These are phyloP conservation scores for Scortechinia acanthostroma DNA, from an alignment of 2,329 filamentous ascomycete genomes.

Conservation along the genomic window DNA sequence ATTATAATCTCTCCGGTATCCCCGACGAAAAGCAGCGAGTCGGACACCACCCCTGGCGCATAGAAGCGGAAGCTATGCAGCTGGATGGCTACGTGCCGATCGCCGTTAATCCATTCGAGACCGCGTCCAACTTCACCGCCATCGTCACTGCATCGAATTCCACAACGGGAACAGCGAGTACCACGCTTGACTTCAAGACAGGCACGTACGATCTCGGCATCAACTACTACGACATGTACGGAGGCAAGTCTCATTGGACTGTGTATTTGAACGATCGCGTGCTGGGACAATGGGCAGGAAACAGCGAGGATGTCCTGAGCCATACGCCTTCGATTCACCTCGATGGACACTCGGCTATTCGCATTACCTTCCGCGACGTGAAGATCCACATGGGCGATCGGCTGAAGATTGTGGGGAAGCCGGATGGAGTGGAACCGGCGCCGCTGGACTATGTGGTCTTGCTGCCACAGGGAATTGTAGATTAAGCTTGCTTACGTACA, in stretches of 20 bases:
- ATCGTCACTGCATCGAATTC: slow-evolving; percentile 46
- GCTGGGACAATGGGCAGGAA: slow-evolving; percentile 50
- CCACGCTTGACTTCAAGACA: slow-evolving; percentile 33
- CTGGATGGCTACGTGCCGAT: slow-evolving; percentile 48
- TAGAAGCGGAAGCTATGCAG: slow-evolving; percentile 62
- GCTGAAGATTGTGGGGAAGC: slow-evolving; percentile 44
- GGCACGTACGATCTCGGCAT: slow-evolving; percentile 57
- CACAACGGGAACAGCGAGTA: slow-evolving; percentile 37
- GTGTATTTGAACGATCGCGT: slow-evolving; percentile 41
- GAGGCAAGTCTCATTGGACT: slow-evolving; percentile 47
- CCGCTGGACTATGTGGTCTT: slow-evolving; percentile 62
- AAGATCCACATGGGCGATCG: slow-evolving; percentile 38
- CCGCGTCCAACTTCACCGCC: slow-evolving; percentile 43
- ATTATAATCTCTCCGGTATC: slow-evolving; percentile 52
- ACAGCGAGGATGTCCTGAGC: slow-evolving; percentile 50
- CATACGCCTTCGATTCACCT: slow-evolving; percentile 48
- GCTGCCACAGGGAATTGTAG: slow-evolving; percentile 46
- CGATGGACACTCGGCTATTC: slow-evolving; percentile 58
- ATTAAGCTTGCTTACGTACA: slow-evolving; percentile 24
- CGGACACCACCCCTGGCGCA: slow-evolving; percentile 52
- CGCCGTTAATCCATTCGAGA: slow-evolving; percentile 46
- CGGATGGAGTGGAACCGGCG: slow-evolving; percentile 54
- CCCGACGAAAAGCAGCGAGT: slow-evolving; percentile 47
- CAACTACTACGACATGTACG: slow-evolving; percentile 58
- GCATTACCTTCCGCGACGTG: slow-evolving; percentile 48